Base-by-base conservation (phyloP, 2,329 filamentous ascomycete species). In the Chaetomium sp. region DNA sequence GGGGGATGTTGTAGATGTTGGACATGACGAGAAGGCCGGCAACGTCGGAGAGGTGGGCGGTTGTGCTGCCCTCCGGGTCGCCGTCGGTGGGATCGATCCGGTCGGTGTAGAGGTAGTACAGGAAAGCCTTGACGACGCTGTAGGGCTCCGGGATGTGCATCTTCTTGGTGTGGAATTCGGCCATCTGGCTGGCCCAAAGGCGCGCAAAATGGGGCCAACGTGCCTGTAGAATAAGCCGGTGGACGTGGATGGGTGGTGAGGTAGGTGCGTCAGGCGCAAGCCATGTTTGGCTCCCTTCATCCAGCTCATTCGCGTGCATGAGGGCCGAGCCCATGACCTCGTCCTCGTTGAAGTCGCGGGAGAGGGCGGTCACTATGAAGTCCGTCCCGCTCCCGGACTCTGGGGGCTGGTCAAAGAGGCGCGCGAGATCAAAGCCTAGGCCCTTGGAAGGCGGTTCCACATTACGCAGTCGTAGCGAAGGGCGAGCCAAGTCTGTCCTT, bases 141-240 rank as follows among this genome's bases (percentile, higher is more conserved):
- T 96, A 97, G 0, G 92, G 91, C 67, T 99, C 95, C 0, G 94
- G 92, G 45, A 99, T 96, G 72, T 99, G 92, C 87, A 99, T 94
- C 71, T 89, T 91, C 67, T 94, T 94, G 12, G 90, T 94, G 69
- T 99, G 94, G 66, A 95, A 99, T 69, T 99, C 94, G 10, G 88
- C 86, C 94, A 99, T 99, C 67, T 96, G 91, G 4, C 92, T 85
- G 51, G 87, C 86, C 75, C 95, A 97, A 2, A 99, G 77, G 12
- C 94, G 87, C 42, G 88, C 85, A 73, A 99, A 99, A 71, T 99
- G 94, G 34, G 94, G 91, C 94, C 94, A 99, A 51, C 94, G 88
- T 19, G 94, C 88, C 69, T 95, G 89, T 7, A 99, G 79, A 52
- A 99, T 96, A 54, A 99, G 85, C 59, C 89, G 90, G 71, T 99